Evolutionary conservation across 78 protist species (phyloP).

Genomic region (Chrysochromulina tobinii): DNA sequence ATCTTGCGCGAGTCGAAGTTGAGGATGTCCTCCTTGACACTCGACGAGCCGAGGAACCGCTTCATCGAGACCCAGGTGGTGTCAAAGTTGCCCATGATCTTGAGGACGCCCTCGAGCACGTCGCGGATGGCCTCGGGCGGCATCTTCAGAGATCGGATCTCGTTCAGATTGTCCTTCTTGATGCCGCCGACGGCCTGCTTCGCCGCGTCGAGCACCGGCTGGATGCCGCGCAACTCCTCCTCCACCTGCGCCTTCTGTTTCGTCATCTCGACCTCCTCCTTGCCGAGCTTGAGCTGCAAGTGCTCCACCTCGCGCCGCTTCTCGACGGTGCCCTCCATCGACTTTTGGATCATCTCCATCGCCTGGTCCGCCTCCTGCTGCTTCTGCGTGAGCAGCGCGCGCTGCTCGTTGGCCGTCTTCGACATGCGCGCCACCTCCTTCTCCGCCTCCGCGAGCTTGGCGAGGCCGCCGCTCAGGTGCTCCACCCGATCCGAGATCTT

Average conservation of each 20-base stretch:
- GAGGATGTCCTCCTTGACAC: slow-evolving; percentile 66
- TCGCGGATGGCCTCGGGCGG: slow-evolving; percentile 79
- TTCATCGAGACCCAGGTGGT: slow-evolving; percentile 79
- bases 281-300: slow-evolving; percentile 33
- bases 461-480: slow-evolving; percentile 51
- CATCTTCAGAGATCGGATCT: slow-evolving; percentile 61
- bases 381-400: slow-evolving; percentile 43
- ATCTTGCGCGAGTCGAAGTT: slow-evolving; percentile 66
- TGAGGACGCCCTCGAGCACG: slow-evolving; percentile 78
- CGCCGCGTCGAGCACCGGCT: slow-evolving; percentile 82
- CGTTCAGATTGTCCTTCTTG: slow-evolving; percentile 51
- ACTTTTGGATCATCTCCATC: slow-evolving; percentile 59
- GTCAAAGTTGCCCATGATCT: slow-evolving; percentile 73
- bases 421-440: slow-evolving; percentile 58
- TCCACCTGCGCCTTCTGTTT: slow-evolving; percentile 54
- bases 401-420: slow-evolving; percentile 62
- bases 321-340: slow-evolving; percentile 60
- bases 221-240: slow-evolving; percentile 43
- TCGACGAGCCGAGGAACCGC: slow-evolving; percentile 54
- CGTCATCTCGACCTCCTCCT: slow-evolving; percentile 48
- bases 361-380: slow-evolving; percentile 74
- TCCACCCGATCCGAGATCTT: not conserved
- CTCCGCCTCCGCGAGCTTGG: slow-evolving; percentile 67
- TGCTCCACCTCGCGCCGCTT: slow-evolving; percentile 47
- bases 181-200: slow-evolving; percentile 67